A percentile compares a stretch with the other conserved stretches of the same genome.
Evolutionary conservation across 2,329 filamentous ascomycete genomes (phyloP).

Genomic region (Chaetomium sp.): DNA sequence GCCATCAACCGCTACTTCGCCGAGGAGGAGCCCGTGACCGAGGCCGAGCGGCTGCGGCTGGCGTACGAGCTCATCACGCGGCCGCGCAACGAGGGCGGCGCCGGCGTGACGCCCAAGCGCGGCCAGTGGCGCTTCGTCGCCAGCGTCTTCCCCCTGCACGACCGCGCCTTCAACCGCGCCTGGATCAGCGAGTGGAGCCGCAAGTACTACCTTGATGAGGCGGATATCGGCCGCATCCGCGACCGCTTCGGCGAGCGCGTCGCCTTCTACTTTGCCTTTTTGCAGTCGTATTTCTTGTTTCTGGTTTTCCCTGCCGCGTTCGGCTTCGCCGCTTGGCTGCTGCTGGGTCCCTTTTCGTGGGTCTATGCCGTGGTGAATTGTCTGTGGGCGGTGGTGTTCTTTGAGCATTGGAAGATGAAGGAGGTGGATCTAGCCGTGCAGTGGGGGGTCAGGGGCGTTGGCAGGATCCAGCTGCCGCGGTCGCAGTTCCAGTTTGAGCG

Average conservation of each 20-base stretch:
- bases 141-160: conserved; percentile 77
- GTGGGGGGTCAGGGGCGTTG: conserved; percentile 87
- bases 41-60: conserved; percentile 84
- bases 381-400: conserved; percentile 86
- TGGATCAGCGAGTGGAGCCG: conserved; percentile 76
- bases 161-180: conserved; percentile 71
- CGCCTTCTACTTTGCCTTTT: conserved; percentile 93
- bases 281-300: conserved; percentile 87
- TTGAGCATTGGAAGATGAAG: conserved; percentile 96
- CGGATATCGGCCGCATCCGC: conserved; percentile 73
- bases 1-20: conserved; percentile 68
- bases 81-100: conserved; percentile 72
- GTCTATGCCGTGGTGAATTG: conserved; percentile 77
- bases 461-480: conserved; percentile 75
- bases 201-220: conserved; percentile 66
- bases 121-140: conserved; percentile 74
- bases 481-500: conserved; percentile 79
- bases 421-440: conserved; percentile 82
- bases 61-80: conserved; percentile 84
- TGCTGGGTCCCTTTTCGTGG: conserved; percentile 83
- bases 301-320: conserved; percentile 79
- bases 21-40: conserved; percentile 73
- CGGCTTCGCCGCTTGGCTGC: conserved; percentile 74
- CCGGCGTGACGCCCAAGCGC: conserved; percentile 69
- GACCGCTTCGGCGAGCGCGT: conserved; percentile 80